A percentile compares a stretch with the other conserved stretches of the same genome.
Conservation (phyloP, 2,329 filamentous ascomycete genomes). For the Tolypocladium guangdongense region DNA sequence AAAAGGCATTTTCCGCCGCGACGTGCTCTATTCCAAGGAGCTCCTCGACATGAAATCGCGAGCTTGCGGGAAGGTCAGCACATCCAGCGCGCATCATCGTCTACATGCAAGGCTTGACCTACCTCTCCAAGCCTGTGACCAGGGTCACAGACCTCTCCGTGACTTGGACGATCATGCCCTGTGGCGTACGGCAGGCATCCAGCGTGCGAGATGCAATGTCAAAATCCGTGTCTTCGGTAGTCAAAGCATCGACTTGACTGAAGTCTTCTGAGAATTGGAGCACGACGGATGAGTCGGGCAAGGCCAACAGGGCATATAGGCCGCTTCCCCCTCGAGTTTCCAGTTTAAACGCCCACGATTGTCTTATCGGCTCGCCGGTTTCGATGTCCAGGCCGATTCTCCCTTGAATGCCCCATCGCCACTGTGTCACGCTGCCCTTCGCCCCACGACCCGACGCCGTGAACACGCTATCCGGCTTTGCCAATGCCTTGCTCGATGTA, state of each 20-base stretch:
- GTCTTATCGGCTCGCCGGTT: constrained; percentile 34
- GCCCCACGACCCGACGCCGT: constrained; percentile 53
- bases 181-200: constrained; percentile 25
- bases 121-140: constrained; percentile 24
- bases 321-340: constrained; percentile 8
- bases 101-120: constrained; percentile 8
- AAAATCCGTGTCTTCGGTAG: constrained; percentile 31
- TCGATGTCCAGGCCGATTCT: constrained; percentile 50
- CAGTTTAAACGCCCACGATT: constrained; percentile 40
- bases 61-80: constrained; percentile 11
- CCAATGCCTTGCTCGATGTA: constrained; percentile 5
- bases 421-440: constrained; percentile 54
- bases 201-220: constrained; percentile 44
- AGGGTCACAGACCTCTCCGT: constrained; percentile 37
- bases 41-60: constrained; percentile 21
- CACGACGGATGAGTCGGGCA: constrained; percentile 36
- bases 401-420: constrained; percentile 60
- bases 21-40: constrained; percentile 15
- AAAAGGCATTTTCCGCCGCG: constrained; percentile 31
- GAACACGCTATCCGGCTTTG: constrained; percentile 45
- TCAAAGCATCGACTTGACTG: constrained; percentile 30
- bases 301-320: constrained; percentile 32
- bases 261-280: constrained; percentile 39
- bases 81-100: not conserved
- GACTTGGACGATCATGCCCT: constrained; percentile 37